phyloP scores from a whole-genome alignment of 371 early-diverging fungal genomes.

The Apophysomyces ossiformis region DNA sequence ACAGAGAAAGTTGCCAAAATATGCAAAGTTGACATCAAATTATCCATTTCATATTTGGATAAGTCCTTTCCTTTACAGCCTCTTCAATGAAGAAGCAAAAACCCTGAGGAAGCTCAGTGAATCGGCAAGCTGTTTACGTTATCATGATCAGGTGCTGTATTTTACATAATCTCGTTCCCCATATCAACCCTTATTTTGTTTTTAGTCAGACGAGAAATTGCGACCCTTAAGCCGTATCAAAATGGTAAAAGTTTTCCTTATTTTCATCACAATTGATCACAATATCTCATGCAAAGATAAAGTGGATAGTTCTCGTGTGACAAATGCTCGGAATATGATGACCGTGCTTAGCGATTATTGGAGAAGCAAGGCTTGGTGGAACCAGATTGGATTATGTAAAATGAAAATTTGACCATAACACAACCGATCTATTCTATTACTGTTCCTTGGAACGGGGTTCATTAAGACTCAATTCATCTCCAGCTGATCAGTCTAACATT shows the following conservation, averaged over 20 bases:
- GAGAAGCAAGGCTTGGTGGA: too few relatives aligned
- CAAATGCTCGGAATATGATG: background rate
- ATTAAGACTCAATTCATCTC: too few relatives aligned
- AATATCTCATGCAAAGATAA: background rate
- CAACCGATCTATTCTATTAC: too few relatives aligned
- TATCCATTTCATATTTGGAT: background rate
- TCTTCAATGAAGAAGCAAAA: background rate
- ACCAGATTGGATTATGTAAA: too few relatives aligned
- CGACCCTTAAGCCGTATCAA: background rate
- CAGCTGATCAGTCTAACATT: too few relatives aligned
- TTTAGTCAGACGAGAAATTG: background rate
- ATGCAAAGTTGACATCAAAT: too few relatives aligned
- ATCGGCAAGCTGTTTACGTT: background rate
- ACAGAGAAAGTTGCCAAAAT: too few relatives aligned
- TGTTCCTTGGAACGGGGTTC: too few relatives aligned
- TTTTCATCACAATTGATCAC: background rate
- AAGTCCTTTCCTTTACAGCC: background rate
- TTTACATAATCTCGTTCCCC: constrained; percentile 7
- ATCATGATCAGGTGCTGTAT: background rate
- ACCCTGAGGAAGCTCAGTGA: too few relatives aligned
- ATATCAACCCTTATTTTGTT: background rate
- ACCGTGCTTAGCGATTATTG: too few relatives aligned
- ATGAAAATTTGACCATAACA: too few relatives aligned
- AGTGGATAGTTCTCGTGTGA: background rate
- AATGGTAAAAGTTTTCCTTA: constrained; percentile 9